Percentiles rank a stretch among this genome's conserved stretches.
Evolutionary conservation across 495 filamentous ascomycete genomes (phyloP).

Genomic region (Talaromyces nanjingensis): DNA sequence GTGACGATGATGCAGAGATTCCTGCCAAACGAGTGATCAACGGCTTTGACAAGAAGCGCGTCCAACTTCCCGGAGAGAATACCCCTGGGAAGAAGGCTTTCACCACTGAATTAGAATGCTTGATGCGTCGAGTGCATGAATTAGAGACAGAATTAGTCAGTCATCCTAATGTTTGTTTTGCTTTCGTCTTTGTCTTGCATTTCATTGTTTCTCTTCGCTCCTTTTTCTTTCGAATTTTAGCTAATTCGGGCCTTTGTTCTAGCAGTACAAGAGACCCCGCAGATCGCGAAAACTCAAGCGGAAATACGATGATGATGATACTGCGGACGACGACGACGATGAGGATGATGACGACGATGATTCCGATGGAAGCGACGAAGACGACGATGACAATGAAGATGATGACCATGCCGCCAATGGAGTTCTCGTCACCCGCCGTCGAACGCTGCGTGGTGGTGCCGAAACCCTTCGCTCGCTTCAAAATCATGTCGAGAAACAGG

Average conservation of each 20-base stretch:
- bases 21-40: conserved; percentile 36
- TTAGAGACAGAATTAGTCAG: conserved; percentile 61
- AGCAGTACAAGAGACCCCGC: conserved; percentile 10
- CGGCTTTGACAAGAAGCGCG: conserved; percentile 31
- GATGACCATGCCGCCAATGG: conserved; percentile 36
- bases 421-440: conserved; percentile 34
- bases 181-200: conserved; percentile 31
- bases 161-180: conserved; percentile 41
- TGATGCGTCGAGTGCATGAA: conserved; percentile 59
- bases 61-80: conserved; percentile 58
- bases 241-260: conserved; percentile 33
- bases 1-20: conserved; percentile 24
- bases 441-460: conserved; percentile 24
- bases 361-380: conserved; percentile 29
- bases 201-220: conserved; percentile 16
- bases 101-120: conserved; percentile 62
- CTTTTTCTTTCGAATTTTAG: background rate
- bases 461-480: conserved; percentile 42
- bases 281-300: conserved; percentile 8
- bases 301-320: conserved; percentile 5
- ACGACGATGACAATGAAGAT: conserved; percentile 25
- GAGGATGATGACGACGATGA: conserved; percentile 25
- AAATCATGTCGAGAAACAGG: conserved; percentile 72
- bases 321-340: conserved; percentile 1
- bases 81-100: conserved; percentile 59